Conservation (phyloP, 2,329 filamentous ascomycete genomes). For the Talaromyces amestolkiae region DNA sequence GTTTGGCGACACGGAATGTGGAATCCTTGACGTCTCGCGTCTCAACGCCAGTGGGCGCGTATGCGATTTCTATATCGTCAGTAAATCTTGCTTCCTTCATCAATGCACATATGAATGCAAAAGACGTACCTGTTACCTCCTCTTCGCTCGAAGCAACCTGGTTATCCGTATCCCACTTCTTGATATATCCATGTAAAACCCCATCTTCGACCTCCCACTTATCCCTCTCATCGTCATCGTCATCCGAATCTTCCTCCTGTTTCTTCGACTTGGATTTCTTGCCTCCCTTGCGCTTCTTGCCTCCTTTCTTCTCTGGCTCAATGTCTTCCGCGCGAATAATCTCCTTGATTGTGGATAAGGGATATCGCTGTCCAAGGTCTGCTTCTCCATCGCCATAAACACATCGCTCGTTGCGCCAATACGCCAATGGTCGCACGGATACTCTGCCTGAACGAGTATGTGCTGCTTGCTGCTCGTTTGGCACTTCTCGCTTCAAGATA, state of each 20-base stretch:
- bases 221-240: conserved; percentile 40
- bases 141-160: conserved; percentile 40
- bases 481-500: conserved; percentile 52
- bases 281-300: conserved; percentile 35
- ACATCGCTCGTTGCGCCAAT: conserved; percentile 80
- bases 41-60: conserved; percentile 56
- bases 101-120: not conserved
- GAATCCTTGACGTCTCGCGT: conserved; percentile 60
- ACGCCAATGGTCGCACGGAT: conserved; percentile 75
- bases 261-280: conserved; percentile 35
- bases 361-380: conserved; percentile 56
- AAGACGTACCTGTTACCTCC: conserved; percentile 39
- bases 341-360: conserved; percentile 70
- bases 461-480: conserved; percentile 54
- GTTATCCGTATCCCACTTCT: conserved; percentile 42
- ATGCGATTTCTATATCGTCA: conserved; percentile 56
- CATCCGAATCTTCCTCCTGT: conserved; percentile 39
- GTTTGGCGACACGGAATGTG: conserved; percentile 85
- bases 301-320: conserved; percentile 41
- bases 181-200: conserved; percentile 44
- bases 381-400: conserved; percentile 65
- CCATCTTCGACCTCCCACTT: conserved; percentile 47
- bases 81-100: conserved; percentile 7
- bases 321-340: conserved; percentile 72
- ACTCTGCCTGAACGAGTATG: conserved; percentile 76